Evolutionary conservation across 2,329 filamentous ascomycete genomes (phyloP), one percentile per base, ranked within the genome.

Genomic region (Beauveria scarabaeidicola): DNA sequence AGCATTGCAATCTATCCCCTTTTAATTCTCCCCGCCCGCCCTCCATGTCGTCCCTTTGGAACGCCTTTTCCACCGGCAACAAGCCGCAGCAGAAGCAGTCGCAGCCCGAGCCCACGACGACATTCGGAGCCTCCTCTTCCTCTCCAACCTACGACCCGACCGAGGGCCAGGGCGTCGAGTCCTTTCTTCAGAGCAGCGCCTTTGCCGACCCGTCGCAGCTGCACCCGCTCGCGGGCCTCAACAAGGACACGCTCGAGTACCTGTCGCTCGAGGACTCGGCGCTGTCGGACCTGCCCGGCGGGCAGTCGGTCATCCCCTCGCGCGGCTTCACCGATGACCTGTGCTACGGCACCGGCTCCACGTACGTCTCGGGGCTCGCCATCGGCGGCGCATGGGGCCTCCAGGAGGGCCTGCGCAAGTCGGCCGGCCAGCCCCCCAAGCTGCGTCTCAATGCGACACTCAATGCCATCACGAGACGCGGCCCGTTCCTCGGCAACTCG

Each of bases 291-390:
- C 82, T 96, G 21, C 91, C 92, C 52, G 92, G 91, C 69, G 83
- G 86, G 61, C 89, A 90, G 72, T 95, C 93, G 47, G 88, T 92
- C 58, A 83, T 99, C 58, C 94, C 95, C 47, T 97, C 92, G 60
- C 88, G 94, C 73, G 94, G 94, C 72, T 99, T 96, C 86, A 96
- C 92, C 62, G 94, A 99, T 72, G 94, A 99, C 74, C 84, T 99
- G 62, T 97, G 94, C 77, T 99, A 99, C 74, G 94, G 95, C 70
- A 95, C 94, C 23, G 94, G 94, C 68, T 87, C 93, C 63, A 96
- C 91, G 70, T 99, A 99, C 72, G 80, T 99, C 62, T 79, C 89
- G n/a, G 94, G 89, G 7, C 79, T 99, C 68, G 83, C 88, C 44
- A 72, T 95, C 65, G 94, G 94, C 73, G 94, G 94, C 66, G 87